Percentiles rank a stretch among this genome's conserved stretches.
Conservation (phyloP, 2,329 filamentous ascomycete species). For the Xylaria sp. region DNA sequence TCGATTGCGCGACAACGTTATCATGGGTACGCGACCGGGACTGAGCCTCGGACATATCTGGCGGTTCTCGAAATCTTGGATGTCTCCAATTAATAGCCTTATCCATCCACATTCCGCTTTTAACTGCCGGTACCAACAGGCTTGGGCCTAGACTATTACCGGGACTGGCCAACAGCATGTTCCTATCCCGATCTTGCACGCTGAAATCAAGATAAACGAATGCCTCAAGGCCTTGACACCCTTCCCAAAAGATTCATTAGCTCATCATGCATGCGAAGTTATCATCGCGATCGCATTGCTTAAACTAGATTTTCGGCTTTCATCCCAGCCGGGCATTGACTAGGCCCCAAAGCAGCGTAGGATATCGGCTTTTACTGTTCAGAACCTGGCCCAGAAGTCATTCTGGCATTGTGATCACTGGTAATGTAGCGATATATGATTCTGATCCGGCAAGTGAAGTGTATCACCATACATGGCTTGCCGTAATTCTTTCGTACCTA, state of each 20-base stretch:
- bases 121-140: background rate
- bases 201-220: background rate
- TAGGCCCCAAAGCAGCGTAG: background rate
- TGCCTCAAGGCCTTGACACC: too few species aligned
- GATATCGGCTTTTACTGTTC: background rate
- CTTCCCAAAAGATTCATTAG: constrained; percentile 12
- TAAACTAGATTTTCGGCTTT: background rate
- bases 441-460: background rate
- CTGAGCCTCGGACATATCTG: background rate
- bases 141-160: background rate
- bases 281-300: constrained; percentile 8
- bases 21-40: too few species aligned
- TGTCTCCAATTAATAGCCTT: background rate
- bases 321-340: background rate
- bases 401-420: background rate
- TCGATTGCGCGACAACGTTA: background rate
- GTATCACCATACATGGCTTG: background rate
- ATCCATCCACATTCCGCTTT: background rate
- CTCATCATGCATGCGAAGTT: constrained; percentile 27
- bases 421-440: background rate
- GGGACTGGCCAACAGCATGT: background rate
- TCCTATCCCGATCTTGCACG: background rate
- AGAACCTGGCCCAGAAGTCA: background rate
- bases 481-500: background rate
- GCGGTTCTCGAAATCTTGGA: background rate